phyloP scores from a whole-genome alignment of 1,284 basidiomycete genomes.

The Sporisorium exsertum region DNA sequence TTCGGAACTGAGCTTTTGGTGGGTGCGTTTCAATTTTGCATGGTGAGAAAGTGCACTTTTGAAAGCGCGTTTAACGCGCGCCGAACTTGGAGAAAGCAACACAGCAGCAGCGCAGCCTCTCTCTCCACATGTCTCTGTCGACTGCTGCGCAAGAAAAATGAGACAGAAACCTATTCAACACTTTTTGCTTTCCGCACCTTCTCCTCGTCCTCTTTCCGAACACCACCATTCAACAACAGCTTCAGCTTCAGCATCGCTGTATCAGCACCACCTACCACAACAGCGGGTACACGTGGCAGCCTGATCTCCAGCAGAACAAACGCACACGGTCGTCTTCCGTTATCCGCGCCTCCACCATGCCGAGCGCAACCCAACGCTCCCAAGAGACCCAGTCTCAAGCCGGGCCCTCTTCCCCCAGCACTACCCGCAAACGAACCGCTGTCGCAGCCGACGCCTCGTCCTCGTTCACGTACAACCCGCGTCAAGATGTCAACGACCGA shows the following conservation, averaged over 20 bases:
- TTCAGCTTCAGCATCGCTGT: not conserved
- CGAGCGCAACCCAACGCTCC: not conserved
- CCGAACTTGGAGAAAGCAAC: not conserved
- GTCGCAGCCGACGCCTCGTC: not conserved
- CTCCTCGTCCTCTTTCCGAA: not conserved
- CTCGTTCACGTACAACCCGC: slow-evolving; percentile 55
- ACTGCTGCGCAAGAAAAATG: slow-evolving; percentile 1
- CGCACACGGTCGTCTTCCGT: not conserved
- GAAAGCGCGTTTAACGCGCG: slow-evolving; percentile 6
- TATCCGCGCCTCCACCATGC: slow-evolving; percentile 3
- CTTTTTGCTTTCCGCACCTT: slow-evolving; percentile 1
- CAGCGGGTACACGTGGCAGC: not conserved
- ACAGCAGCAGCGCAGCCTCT: slow-evolving; percentile 1
- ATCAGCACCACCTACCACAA: not conserved
- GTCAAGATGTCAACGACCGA: slow-evolving; percentile 42
- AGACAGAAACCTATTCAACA: slow-evolving; percentile 10
- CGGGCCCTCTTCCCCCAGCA: slow-evolving; percentile 18
- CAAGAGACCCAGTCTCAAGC: slow-evolving; percentile 24
- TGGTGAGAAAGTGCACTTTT: slow-evolving; percentile 1
- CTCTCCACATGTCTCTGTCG: not conserved
- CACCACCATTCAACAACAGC: not conserved
- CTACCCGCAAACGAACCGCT: slow-evolving; percentile 20
- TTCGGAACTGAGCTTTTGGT: not conserved
- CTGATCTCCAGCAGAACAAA: not conserved
- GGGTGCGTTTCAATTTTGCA: not conserved